phyloP scores from a whole-genome alignment of 31 red algal genomes.

The Endocladia muricata region DNA sequence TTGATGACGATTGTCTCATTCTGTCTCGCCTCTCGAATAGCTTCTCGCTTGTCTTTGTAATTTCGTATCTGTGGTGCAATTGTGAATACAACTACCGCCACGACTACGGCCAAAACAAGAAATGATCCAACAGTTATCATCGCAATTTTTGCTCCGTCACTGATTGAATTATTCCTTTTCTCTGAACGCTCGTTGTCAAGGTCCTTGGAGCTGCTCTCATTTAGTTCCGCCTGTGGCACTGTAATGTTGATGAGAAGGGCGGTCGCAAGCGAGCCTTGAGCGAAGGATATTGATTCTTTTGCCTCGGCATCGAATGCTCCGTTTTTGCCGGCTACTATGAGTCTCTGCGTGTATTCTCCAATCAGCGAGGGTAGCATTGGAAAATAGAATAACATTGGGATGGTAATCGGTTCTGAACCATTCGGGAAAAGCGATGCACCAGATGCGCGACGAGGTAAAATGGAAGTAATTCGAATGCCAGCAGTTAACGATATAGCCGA shows the following conservation, averaged over 20 bases:
- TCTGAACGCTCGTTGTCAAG: not conserved
- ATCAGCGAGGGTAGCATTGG: constrained; percentile 11
- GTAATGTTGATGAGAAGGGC: constrained; percentile 17
- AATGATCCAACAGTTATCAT: not conserved
- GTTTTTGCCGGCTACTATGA: not conserved
- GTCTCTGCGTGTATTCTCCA: not conserved
- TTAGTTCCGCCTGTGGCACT: not conserved
- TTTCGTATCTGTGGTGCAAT: not conserved
- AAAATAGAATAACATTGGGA: constrained; percentile 30
- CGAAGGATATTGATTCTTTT: constrained; percentile 12
- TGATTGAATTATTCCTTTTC: not conserved
- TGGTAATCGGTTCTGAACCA: constrained; percentile 9
- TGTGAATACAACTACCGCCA: not conserved
- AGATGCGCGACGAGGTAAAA: constrained; percentile 16
- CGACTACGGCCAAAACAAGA: not conserved
- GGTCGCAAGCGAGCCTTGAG: constrained; percentile 5
- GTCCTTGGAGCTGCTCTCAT: not conserved
- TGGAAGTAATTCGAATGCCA: constrained; percentile 1
- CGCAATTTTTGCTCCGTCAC: not conserved
- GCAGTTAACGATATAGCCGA: constrained; percentile 1
- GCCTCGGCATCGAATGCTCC: not conserved
- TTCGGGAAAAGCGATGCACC: constrained; percentile 8
- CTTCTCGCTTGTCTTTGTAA: not conserved
- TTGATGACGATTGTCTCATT: too few species aligned
- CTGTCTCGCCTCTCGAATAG: not conserved